Evolutionary conservation across 148 eudicot species (phyloP), one percentile per base, ranked within the genome.

Genomic region (Hydrangea macrophylla): DNA sequence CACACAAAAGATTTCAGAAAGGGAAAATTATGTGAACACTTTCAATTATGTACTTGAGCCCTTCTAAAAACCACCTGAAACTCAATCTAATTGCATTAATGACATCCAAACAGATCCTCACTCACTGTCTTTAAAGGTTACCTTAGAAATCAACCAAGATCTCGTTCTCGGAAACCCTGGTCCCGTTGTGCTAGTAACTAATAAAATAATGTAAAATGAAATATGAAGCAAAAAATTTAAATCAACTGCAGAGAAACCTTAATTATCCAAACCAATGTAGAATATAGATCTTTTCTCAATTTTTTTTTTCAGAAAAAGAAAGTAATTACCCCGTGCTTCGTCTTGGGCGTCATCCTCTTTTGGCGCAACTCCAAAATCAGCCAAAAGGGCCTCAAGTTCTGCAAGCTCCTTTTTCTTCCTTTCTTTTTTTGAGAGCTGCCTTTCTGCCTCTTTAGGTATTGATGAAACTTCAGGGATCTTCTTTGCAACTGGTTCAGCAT

Each of bases 391-490:
- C 54, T 85, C 89, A n/a, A 85, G 77, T 71, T 85, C 89, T 33
- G 81, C 89, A 23, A 82, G 82, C 77, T 85, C 89, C 69, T 82
- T 85, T 68, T 85, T 85, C 89, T 82, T 85, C 60, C 71, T 70
- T 63, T 85, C 89, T 67, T 85, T 85, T 82, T 85, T 85, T 18
- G 86, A 85, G 8, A 82, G 84, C 67, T 85, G 89, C 63, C 77
- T 82, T 71, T 85, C 89, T 2, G 82, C 26, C 73, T 82, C 86
- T 75, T 82, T 85, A 13, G 82, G 54, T n/a, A 83, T 75, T 48
- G 76, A 75, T 60, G 83, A 68, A 53, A 70, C 28, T 70, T 85
- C 84, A 39, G 86, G 71, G 67, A 53, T 76, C 66, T 77, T 82
- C 58, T 65, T 68, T 50, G 70, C 82, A 61, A 48, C 76, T 36